A percentile compares a stretch with the other conserved stretches of the same genome.
phyloP scores from a whole-genome alignment of 1,284 basidiomycete genomes.

The Trametes hirsuta region DNA sequence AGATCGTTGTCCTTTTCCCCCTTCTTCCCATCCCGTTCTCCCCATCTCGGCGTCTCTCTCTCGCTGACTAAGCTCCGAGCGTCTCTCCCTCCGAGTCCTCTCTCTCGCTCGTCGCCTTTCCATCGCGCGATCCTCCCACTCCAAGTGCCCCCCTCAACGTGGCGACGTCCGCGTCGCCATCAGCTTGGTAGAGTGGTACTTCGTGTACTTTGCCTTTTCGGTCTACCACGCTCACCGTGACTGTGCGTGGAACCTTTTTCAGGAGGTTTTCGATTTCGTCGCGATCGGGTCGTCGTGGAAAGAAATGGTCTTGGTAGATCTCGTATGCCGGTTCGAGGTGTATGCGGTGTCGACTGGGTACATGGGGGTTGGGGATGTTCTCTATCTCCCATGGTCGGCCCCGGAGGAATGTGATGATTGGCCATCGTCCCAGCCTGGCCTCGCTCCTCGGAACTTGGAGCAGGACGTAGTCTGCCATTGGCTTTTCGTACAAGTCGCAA shows the following conservation, averaged over 20 bases:
- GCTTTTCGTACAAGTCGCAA: neutral
- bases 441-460: neutral
- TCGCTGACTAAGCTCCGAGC: neutral
- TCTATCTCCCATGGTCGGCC: neutral
- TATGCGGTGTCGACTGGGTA: neutral
- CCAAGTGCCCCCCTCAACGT: neutral
- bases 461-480: neutral
- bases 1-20: no score
- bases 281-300: neutral
- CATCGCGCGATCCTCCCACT: neutral
- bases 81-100: neutral
- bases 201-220: neutral
- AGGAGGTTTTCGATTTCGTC: neutral
- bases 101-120: no score
- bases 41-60: neutral
- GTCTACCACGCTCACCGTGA: neutral
- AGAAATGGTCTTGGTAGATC: neutral
- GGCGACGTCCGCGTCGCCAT: constrained; percentile 3
- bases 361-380: neutral
- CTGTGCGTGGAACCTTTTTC: neutral
- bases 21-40: no score
- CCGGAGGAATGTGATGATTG: neutral
- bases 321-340: neutral
- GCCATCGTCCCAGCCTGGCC: neutral
- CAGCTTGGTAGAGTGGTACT: neutral